Percentiles rank a stretch among this genome's conserved stretches.
Conservation (phyloP, 2,329 filamentous ascomycete genomes). For the Fusarium verticillioides region DNA sequence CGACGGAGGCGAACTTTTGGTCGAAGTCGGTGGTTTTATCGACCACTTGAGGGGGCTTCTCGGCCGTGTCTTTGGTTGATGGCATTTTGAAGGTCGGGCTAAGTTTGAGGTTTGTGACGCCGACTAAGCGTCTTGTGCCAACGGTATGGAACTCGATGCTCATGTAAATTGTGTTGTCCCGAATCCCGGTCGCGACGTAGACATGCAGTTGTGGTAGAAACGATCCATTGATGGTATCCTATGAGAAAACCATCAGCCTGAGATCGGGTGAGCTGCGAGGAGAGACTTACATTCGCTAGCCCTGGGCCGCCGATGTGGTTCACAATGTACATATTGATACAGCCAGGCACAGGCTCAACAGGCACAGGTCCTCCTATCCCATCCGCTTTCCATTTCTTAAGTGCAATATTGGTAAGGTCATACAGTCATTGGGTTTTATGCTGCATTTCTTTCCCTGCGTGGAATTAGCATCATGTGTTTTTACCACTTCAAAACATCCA, state of each 20-base stretch:
- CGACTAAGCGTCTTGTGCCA: constrained; percentile 39
- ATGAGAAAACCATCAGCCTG: background rate
- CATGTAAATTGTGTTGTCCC: constrained; percentile 1
- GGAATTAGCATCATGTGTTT: background rate
- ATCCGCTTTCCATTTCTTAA: background rate
- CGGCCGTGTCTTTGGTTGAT: background rate
- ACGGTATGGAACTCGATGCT: constrained; percentile 38
- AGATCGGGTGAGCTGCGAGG: background rate
- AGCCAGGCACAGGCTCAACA: background rate
- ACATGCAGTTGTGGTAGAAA: constrained; percentile 42
- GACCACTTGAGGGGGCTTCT: background rate
- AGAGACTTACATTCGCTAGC: constrained; percentile 34
- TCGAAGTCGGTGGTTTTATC: background rate
- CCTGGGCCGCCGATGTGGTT: constrained; percentile 1
- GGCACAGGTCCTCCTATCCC: background rate
- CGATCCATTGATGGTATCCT: constrained; percentile 43
- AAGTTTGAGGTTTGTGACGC: constrained; percentile 17
- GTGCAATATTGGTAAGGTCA: background rate
- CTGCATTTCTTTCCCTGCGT: background rate
- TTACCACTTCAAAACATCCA: background rate
- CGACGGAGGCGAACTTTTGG: background rate
- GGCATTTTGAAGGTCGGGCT: background rate
- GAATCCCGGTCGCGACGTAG: constrained; percentile 12
- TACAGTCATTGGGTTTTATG: background rate
- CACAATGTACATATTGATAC: background rate